Conservation (phyloP, 306 rosid genomes). For the Ammopiptanthus mongolicus region DNA sequence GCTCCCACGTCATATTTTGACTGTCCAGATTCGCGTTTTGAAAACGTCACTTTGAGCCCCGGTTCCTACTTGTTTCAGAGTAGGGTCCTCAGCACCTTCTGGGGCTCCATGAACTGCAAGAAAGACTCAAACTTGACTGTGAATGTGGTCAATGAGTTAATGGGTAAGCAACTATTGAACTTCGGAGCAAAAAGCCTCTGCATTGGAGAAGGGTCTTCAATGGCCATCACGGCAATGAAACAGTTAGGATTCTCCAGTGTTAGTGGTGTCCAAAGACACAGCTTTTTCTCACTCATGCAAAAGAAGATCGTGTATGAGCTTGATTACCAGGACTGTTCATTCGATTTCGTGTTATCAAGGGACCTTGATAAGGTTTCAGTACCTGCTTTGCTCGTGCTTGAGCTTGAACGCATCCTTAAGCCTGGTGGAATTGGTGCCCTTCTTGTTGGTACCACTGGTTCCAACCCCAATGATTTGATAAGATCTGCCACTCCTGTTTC, state of each 20-base stretch:
- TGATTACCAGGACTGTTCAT: conserved; percentile 48
- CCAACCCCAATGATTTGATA: conserved; percentile 47
- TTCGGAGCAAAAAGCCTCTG: conserved; percentile 59
- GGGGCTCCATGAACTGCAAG: conserved; percentile 44
- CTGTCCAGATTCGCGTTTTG: conserved; percentile 28
- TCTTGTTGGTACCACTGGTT: conserved; percentile 37
- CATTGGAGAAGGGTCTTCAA: conserved; percentile 65
- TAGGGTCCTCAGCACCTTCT: conserved; percentile 39
- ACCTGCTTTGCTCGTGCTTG: conserved; percentile 73
- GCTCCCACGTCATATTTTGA: conserved; percentile 27
- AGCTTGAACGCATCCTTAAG: conserved; percentile 85
- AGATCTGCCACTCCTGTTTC: conserved; percentile 80
- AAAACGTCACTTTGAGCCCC: conserved; percentile 14
- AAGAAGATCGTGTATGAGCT: conserved; percentile 46
- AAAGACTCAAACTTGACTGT: conserved; percentile 52
- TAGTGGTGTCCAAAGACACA: conserved; percentile 35
- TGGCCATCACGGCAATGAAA: conserved; percentile 51
- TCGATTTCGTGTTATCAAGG: conserved; percentile 70
- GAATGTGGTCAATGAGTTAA: conserved; percentile 53
- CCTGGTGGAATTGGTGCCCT: conserved; percentile 90
- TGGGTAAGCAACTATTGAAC: conserved; percentile 41
- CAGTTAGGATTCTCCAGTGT: conserved; percentile 65
- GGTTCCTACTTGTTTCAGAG: conserved; percentile 40
- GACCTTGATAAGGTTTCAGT: conserved; percentile 63
- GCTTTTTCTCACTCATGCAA: conserved; percentile 57